Evolutionary conservation across 192 early-diverging fungal genomes (phyloP), one percentile per base, ranked within the genome.

Genomic region (Coemansia sp.): DNA sequence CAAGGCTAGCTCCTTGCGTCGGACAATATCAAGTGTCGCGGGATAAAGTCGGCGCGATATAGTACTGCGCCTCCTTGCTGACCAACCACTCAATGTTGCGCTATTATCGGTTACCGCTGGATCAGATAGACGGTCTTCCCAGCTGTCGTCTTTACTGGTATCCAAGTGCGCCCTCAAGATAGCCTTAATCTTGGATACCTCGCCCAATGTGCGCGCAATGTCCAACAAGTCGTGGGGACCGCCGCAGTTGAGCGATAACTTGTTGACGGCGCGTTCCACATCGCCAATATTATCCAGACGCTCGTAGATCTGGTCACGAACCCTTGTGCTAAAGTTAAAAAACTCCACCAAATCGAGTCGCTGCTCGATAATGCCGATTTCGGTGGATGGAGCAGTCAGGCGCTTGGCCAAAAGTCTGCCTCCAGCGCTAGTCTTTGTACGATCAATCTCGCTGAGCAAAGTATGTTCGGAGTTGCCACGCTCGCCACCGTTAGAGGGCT

Each of bases 391-490:
- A 0, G 90, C 86, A 54, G 76, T 72, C 63, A 98, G 69, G 68
- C 94, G 90, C 47, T 82, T 78, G 16, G 90, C 82, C 7, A 98
- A 77, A 33, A 95, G 74, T 12, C 97, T 79, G 5, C 86, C 84
- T 3, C 97, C 97, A 1, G 91, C 90, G 36, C 87, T 89, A 13
- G 97, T 96, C 41, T 87, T 87, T 2, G 97, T 98, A 41, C 80
- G 76, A 72, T 96, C 91, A 43, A 98, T 83, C 18, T 90, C 85
- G 33, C 85, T 61, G 3, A 96, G 47, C 47, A 98, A 68, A 65
- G 91, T 92, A 5, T 90, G 91, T 34, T 70, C 78, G 3, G 78
- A 42, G 9, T 68, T 74, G 71, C 84, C 74, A 33, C 75, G 59
- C 20, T 86, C 84, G 54, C 61, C 38, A 9, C 86, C 86, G 22